A percentile compares a stretch with the other conserved stretches of the same genome.
These are phyloP conservation scores for Nemania diffusa DNA, from an alignment of 2,329 filamentous ascomycete genomes.

Conservation along the genomic window DNA sequence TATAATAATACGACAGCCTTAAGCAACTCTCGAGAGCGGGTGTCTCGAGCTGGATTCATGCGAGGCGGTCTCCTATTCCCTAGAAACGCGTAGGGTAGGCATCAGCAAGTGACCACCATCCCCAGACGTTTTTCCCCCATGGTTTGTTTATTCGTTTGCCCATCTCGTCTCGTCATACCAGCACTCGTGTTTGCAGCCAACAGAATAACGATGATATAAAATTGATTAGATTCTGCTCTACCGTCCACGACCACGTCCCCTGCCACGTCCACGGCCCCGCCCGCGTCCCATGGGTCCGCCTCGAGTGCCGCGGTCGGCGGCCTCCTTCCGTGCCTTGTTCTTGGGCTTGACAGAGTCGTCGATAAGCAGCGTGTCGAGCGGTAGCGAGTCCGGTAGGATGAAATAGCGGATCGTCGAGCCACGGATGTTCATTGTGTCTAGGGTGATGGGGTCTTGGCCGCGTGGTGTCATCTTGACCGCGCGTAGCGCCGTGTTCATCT, in stretches of 20 bases:
- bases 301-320: slow-evolving; percentile 65
- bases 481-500: slow-evolving; percentile 98
- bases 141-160: slow-evolving; percentile 3
- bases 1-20: slow-evolving; percentile 12
- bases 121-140: background rate
- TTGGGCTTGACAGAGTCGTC: slow-evolving; percentile 98
- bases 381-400: slow-evolving; percentile 94
- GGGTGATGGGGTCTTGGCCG: slow-evolving; percentile 84
- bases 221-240: slow-evolving; percentile 21
- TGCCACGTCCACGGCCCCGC: slow-evolving; percentile 62
- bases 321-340: slow-evolving; percentile 99
- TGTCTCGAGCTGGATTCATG: slow-evolving; percentile 1
- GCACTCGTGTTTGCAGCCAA: background rate
- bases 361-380: slow-evolving; percentile 92
- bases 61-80: slow-evolving; percentile 5
- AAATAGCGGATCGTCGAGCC: slow-evolving; percentile 96
- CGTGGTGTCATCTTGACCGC: slow-evolving; percentile 96
- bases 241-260: slow-evolving; percentile 59
- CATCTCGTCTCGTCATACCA: background rate
- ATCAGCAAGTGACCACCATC: background rate
- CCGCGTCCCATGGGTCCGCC: slow-evolving; percentile 64
- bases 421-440: slow-evolving; percentile 96
- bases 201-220: slow-evolving; percentile 1
- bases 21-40: slow-evolving; percentile 9
- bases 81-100: background rate